phyloP scores from a whole-genome alignment of 495 filamentous ascomycete genomes.

The Neurospora tetraspora region DNA sequence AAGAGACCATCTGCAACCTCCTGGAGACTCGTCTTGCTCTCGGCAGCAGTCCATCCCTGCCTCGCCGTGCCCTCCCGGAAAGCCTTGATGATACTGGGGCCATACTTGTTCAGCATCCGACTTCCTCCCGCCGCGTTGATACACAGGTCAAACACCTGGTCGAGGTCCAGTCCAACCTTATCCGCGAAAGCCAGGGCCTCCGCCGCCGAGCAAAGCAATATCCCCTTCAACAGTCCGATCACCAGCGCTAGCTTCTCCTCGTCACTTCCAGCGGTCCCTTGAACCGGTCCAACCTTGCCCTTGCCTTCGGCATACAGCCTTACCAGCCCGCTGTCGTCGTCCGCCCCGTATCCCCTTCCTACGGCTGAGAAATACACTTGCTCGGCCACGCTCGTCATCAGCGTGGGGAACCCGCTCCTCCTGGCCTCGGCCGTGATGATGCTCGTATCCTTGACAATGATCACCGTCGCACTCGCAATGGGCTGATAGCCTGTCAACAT shows the following conservation, averaged over 20 bases:
- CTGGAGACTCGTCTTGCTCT: slow-evolving; percentile 16
- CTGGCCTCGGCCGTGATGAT: slow-evolving; percentile 68
- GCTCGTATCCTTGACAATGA: slow-evolving; percentile 71
- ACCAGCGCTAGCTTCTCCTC: slow-evolving; percentile 44
- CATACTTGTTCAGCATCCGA: slow-evolving; percentile 47
- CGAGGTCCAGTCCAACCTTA: slow-evolving; percentile 50
- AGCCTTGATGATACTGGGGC: slow-evolving; percentile 43
- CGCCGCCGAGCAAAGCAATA: slow-evolving; percentile 53
- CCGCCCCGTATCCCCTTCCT: slow-evolving; percentile 48
- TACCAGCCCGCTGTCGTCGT: slow-evolving; percentile 64
- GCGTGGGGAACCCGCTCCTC: slow-evolving; percentile 50
- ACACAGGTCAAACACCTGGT: slow-evolving; percentile 57
- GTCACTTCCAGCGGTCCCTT: slow-evolving; percentile 28
- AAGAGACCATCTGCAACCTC: slow-evolving; percentile 38
- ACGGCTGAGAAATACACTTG: slow-evolving; percentile 56
- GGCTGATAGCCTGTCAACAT: slow-evolving; percentile 61
- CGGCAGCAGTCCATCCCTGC: slow-evolving; percentile 4
- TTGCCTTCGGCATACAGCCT: slow-evolving; percentile 45
- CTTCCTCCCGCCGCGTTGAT: slow-evolving; percentile 61
- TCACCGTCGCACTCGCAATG: slow-evolving; percentile 59
- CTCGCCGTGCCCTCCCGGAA: slow-evolving; percentile 17
- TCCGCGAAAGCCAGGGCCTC: slow-evolving; percentile 60
- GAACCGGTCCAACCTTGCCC: slow-evolving; percentile 25
- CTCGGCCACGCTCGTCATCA: slow-evolving; percentile 61
- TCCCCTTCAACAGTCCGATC: slow-evolving; percentile 47